These are phyloP conservation scores for Metahyphopichia silvanorum DNA, from an alignment of 805 yeast species.

Conservation along the genomic window DNA sequence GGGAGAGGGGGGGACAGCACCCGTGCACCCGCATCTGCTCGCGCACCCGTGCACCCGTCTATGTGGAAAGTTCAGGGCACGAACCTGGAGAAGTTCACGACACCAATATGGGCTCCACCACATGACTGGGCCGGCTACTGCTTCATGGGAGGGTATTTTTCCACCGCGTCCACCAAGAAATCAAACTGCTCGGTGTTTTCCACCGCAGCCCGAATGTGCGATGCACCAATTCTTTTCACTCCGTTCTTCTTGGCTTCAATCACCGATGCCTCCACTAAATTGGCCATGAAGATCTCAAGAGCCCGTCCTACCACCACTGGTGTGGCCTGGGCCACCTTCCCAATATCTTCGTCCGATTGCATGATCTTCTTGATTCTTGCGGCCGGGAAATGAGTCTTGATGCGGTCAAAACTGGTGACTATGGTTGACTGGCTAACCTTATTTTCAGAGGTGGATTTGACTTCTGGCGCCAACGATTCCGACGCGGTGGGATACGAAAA, in stretches of 20 bases:
- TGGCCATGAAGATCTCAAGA: conserved; percentile 84
- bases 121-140: conserved; percentile 7
- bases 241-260: conserved; percentile 73
- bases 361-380: conserved; percentile 94
- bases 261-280: conserved; percentile 81
- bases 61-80: too few relatives aligned
- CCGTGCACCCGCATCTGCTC: too few relatives aligned
- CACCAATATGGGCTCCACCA: too few relatives aligned
- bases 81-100: too few relatives aligned
- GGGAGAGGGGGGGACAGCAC: too few relatives aligned
- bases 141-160: conserved; percentile 51
- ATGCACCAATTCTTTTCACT: conserved; percentile 76
- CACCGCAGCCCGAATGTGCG: conserved; percentile 81
- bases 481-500: background rate
- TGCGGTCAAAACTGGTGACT: conserved; percentile 39
- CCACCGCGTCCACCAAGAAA: conserved; percentile 76
- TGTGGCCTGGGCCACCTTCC: conserved; percentile 97
- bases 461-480: background rate
- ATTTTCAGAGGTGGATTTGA: conserved; percentile 2
- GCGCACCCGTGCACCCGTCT: too few relatives aligned
- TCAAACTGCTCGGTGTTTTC: conserved; percentile 88
- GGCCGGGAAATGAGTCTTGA: conserved; percentile 83
- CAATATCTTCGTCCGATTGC: conserved; percentile 98
- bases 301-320: conserved; percentile 98
- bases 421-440: conserved; percentile 31